phyloP scores from a whole-genome alignment of 768 basidiomycete species.

The Gelatoporia subvermispora region DNA sequence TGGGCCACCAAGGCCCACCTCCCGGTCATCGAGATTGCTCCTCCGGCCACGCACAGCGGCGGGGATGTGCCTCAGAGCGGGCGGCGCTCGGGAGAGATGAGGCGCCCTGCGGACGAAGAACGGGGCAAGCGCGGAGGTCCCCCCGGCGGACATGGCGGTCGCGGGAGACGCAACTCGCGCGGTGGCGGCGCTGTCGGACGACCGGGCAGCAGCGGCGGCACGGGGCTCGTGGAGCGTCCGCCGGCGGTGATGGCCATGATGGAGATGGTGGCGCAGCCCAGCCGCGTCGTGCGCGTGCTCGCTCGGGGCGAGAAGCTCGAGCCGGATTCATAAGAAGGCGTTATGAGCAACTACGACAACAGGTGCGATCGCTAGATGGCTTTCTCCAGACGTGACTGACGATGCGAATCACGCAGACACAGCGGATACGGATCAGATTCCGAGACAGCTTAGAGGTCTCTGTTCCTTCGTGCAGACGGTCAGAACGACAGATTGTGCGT shows the following conservation, averaged over 20 bases:
- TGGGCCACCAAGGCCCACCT: constrained; percentile 70
- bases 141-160: constrained; percentile 6
- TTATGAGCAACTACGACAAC: too few species aligned
- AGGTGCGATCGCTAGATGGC: too few species aligned
- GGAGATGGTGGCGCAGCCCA: constrained; percentile 69
- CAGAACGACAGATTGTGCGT: too few species aligned
- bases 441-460: too few species aligned
- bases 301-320: constrained; percentile 85
- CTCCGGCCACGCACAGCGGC: constrained; percentile 21
- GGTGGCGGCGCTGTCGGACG: constrained; percentile 11
- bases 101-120: constrained; percentile 26
- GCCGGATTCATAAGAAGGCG: constrained; percentile 23
- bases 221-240: constrained; percentile 67
- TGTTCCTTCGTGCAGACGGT: too few species aligned
- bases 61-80: constrained; percentile 3
- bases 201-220: constrained; percentile 8
- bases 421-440: too few species aligned
- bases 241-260: constrained; percentile 80
- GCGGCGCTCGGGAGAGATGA: constrained; percentile 17
- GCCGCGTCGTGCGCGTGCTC: constrained; percentile 71
- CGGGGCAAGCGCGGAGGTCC: constrained; percentile 15
- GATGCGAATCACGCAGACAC: too few species aligned
- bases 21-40: constrained; percentile 48
- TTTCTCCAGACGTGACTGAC: too few species aligned
- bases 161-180: constrained; percentile 20